These are phyloP conservation scores for Echeveria elegans DNA, from an alignment of 164 flowering plant species.

Conservation along the genomic window DNA sequence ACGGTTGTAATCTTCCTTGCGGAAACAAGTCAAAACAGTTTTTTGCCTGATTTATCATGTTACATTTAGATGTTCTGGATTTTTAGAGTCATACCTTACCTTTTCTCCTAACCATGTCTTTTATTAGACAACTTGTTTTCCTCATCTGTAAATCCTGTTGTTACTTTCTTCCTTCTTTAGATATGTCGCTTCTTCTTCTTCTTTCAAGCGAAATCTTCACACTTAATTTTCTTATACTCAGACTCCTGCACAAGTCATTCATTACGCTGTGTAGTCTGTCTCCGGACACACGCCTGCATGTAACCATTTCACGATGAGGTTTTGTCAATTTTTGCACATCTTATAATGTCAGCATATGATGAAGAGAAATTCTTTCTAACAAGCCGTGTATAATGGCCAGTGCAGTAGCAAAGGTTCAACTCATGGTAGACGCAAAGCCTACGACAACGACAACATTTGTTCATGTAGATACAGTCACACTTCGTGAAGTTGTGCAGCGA, in stretches of 20 bases:
- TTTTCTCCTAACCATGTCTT: neutral
- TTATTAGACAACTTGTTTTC: neutral
- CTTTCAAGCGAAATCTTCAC: neutral
- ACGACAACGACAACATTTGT: conserved; percentile 58
- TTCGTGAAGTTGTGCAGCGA: conserved; percentile 68
- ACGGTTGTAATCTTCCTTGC: neutral
- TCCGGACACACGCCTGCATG: neutral
- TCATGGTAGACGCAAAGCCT: conserved; percentile 19
- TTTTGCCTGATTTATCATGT: neutral
- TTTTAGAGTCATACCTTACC: neutral
- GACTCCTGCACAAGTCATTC: neutral
- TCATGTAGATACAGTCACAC: conserved; percentile 45
- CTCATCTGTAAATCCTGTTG: neutral
- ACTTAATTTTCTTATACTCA: neutral
- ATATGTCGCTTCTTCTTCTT: neutral
- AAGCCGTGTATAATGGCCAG: neutral
- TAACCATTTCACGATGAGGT: neutral
- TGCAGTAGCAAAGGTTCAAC: conserved; percentile 8
- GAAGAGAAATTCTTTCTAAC: neutral
- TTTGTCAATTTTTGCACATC: neutral
- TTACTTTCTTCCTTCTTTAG: neutral
- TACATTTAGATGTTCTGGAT: conserved; percentile 2
- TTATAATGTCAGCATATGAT: neutral
- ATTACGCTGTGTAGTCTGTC: neutral
- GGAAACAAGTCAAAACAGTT: neutral